Conservation (phyloP, 2,329 filamentous ascomycete species). For the Penicillium brasilianum region DNA sequence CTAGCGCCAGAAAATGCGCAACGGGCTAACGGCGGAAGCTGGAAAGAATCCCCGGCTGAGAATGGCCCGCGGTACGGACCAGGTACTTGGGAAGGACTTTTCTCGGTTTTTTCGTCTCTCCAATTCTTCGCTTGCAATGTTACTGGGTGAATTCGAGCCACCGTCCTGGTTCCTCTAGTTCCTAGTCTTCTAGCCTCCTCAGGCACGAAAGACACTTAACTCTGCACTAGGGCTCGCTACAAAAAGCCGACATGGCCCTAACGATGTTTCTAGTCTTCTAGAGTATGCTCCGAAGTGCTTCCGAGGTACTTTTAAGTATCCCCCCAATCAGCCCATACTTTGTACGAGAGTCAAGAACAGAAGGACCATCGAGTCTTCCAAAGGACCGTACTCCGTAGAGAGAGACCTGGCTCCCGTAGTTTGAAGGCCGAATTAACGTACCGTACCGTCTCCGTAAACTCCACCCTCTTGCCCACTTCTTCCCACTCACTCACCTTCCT, state of each 20-base stretch:
- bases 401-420: no score
- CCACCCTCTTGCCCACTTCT: not conserved
- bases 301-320: not conserved
- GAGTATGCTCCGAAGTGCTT: not conserved
- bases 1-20: slow-evolving; percentile 9
- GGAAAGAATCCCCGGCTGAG: not conserved
- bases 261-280: not conserved
- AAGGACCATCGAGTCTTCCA: not conserved
- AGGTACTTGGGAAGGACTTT: not conserved
- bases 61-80: not conserved
- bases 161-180: no score
- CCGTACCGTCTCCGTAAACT: not conserved
- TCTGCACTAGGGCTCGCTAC: not conserved
- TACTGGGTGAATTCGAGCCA: no score
- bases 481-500: not conserved
- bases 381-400: no score
- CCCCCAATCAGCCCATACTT: not conserved
- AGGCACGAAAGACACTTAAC: not conserved
- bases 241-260: not conserved
- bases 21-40: no score
- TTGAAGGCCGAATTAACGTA: not conserved
- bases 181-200: not conserved
- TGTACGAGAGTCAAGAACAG: not conserved
- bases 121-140: no score
- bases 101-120: no score